Base-by-base conservation (phyloP, 306 rosid genomes). In the Coriaria nepalensis region DNA sequence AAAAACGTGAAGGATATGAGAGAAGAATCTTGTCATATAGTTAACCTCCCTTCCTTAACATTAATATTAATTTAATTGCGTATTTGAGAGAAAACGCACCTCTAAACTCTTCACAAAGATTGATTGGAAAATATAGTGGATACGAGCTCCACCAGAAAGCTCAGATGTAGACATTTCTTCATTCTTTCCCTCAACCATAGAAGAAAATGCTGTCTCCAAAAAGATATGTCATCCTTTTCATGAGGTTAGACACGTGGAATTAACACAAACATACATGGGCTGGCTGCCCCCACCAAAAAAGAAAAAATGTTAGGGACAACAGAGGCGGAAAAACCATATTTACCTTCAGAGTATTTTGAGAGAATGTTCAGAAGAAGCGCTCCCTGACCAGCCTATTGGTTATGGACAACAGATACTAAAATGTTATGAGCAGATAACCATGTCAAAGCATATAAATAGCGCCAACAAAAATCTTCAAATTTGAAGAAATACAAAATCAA, bases 81-180 rank as follows among this genome's bases (percentile, higher is more conserved):
- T n/a, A n/a, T n/a, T n/a, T 20, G 29, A 56, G 45, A 64, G 42
- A 59, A 45, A 38, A 33, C 49, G 45, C 69, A 92, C 98, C 98
- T 92, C 96, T 58, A 92, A 73, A 77, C 98, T 92, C 63, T 57
- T 82, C 71, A 85, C 98, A 34, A 85, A 92, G 61, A 92, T 85
- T 47, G 83, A 75, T 52, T 92, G 98, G 62, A 92, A 92, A 61
- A 92, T 85, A 55, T 92, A 85, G 63, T 82, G 98, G 60, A 92
- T 82, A 53, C 98, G 78, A 0, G 98, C 94, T 65, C 96, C 98
- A 38, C 96, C 98, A 50, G 94, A 79, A 47, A 92, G 71, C 74
- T 85, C 96, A 43, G 87, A 67, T 45, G 98, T 92, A 10, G 93
- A 77, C 98, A 92, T 85, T 80, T 85, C 95, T 74, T 82, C 95